These are phyloP conservation scores for Plantago coronopus DNA, from an alignment of 305 asterid species.

Conservation along the genomic window DNA sequence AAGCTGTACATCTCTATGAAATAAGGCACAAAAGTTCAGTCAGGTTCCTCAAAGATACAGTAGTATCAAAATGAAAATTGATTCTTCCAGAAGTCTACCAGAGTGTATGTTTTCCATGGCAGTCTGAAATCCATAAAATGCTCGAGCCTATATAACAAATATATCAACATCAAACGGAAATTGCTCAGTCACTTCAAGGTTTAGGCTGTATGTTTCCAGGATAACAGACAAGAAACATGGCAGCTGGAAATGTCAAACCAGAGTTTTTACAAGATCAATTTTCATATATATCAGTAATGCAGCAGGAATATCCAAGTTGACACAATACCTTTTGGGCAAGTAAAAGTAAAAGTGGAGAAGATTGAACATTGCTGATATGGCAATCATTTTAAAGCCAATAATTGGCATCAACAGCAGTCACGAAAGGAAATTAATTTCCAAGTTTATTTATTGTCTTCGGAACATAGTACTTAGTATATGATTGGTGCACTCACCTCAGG, in stretches of 20 bases:
- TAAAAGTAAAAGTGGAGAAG: no score
- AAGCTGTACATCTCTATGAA: constrained; percentile 74
- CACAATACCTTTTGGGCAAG: no score
- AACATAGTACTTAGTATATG: background rate
- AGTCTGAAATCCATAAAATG: constrained; percentile 73
- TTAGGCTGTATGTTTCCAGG: no score
- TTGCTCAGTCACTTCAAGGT: background rate
- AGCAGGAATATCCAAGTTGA: background rate
- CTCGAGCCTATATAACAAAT: constrained; percentile 51
- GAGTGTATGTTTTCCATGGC: constrained; percentile 77
- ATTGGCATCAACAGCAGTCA: no score
- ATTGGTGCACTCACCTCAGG: constrained; percentile 46
- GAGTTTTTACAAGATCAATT: background rate
- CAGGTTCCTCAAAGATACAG: constrained; percentile 23
- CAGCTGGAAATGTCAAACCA: no score
- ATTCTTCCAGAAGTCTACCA: constrained; percentile 37
- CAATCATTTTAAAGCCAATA: background rate
- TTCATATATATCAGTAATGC: background rate
- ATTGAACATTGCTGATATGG: background rate
- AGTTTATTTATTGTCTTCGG: background rate
- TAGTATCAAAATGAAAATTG: background rate
- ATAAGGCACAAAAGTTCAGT: constrained; percentile 15
- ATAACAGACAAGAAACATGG: no score
- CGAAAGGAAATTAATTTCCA: background rate
- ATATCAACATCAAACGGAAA: constrained; percentile 17